Conservation (phyloP, 768 basidiomycete genomes). For the Leccinum barrowsii region DNA sequence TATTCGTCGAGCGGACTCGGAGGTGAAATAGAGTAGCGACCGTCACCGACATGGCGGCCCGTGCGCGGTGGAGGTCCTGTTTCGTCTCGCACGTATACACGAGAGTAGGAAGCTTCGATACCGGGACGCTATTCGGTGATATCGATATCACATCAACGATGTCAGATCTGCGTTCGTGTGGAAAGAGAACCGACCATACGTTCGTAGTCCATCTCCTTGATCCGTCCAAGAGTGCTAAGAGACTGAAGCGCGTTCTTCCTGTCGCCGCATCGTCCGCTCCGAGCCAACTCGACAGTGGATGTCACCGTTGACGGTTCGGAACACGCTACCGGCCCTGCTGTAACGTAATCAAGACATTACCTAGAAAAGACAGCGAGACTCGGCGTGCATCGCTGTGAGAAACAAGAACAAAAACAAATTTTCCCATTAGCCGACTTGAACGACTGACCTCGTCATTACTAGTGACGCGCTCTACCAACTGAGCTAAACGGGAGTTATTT, state of each 20-base stretch:
- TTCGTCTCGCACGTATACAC: constrained; percentile 59
- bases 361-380: not conserved
- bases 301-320: no score
- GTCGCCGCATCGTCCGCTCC: constrained; percentile 27
- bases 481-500: constrained; percentile 34
- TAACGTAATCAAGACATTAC: not conserved
- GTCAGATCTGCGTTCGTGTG: not conserved
- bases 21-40: constrained; percentile 37
- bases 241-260: constrained; percentile 62
- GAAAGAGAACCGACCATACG: constrained; percentile 52
- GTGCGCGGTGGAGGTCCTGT: constrained; percentile 63
- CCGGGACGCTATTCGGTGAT: constrained; percentile 45
- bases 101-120: constrained; percentile 61
- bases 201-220: constrained; percentile 67
- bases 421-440: constrained; percentile 56
- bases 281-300: no score
- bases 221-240: constrained; percentile 52
- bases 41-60: constrained; percentile 78
- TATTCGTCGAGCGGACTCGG: not conserved
- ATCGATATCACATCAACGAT: not conserved
- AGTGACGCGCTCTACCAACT: constrained; percentile 65
- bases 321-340: not conserved
- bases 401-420: constrained; percentile 6
- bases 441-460: constrained; percentile 70
- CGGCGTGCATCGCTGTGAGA: not conserved